These are phyloP conservation scores for Ustilago tritici DNA, from an alignment of 1,284 basidiomycete species.

Conservation along the genomic window DNA sequence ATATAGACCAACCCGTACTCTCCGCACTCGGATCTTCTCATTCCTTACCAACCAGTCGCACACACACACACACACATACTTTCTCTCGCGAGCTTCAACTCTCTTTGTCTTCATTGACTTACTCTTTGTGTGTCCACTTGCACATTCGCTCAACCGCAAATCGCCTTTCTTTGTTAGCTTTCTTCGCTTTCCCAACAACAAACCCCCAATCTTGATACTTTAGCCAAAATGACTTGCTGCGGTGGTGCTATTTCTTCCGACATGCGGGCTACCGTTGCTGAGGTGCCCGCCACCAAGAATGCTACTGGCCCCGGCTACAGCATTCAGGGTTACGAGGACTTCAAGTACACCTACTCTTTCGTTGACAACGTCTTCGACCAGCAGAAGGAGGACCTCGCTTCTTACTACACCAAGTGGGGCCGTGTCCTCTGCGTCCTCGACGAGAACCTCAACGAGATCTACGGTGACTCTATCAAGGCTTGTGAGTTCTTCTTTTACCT, in stretches of 20 bases:
- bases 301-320: conserved; percentile 59
- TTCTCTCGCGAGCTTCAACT: conserved; percentile 38
- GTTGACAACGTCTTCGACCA: conserved; percentile 71
- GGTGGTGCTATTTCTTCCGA: conserved; percentile 65
- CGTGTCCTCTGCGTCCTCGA: conserved; percentile 71
- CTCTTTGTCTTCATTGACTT: conserved; percentile 25
- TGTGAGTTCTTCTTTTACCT: conserved; percentile 40
- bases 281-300: conserved; percentile 57
- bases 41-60: conserved; percentile 26
- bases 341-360: conserved; percentile 70
- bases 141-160: conserved; percentile 43
- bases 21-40: neutral
- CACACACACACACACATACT: neutral
- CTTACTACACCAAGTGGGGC: conserved; percentile 71
- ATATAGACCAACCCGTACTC: conserved; percentile 15
- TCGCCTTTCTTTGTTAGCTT: neutral
- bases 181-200: neutral
- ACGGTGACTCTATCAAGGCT: conserved; percentile 64
- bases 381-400: conserved; percentile 70
- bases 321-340: conserved; percentile 60
- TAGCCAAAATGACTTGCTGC: conserved; percentile 51
- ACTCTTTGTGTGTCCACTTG: conserved; percentile 12
- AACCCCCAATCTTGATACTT: neutral
- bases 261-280: conserved; percentile 70
- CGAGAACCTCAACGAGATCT: conserved; percentile 68